These are phyloP conservation scores for Rauvolfia tetraphylla DNA, from an alignment of 257 asterid genomes.

Conservation along the genomic window DNA sequence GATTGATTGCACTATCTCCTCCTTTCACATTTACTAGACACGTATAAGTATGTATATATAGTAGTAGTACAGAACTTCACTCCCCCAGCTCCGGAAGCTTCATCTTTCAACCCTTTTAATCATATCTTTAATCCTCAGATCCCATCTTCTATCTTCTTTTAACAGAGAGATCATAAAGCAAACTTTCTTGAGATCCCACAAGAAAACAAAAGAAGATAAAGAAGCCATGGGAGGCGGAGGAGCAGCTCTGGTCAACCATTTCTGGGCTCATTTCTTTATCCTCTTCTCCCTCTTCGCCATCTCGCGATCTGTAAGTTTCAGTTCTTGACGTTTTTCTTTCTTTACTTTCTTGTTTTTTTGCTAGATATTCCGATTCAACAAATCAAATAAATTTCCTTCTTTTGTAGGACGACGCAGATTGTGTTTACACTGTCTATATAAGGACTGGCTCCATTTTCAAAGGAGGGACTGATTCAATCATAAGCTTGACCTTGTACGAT, in stretches of 20 bases:
- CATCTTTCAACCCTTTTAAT: no score
- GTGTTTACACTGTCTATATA: constrained; percentile 57
- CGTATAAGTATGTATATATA: no score
- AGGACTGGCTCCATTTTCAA: constrained; percentile 47
- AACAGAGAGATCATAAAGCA: no score
- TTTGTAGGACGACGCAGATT: constrained; percentile 48
- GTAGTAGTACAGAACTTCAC: no score
- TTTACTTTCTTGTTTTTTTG: neutral
- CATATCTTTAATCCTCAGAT: no score
- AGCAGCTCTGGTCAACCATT: constrained; percentile 19
- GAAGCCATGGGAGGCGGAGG: constrained; percentile 32
- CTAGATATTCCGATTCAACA: neutral
- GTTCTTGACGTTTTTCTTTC: no score
- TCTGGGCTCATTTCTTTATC: constrained; percentile 41
- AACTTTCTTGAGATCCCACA: no score
- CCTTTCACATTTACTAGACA: no score
- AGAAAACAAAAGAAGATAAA: neutral
- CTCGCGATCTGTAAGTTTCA: constrained; percentile 50
- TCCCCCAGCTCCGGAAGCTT: no score
- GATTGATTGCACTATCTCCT: no score
- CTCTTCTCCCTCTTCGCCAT: constrained; percentile 45
- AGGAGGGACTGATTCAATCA: constrained; percentile 65
- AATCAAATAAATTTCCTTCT: neutral
- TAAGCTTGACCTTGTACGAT: constrained; percentile 48
- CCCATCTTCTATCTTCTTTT: no score